Evolutionary conservation across 208 protist genomes (phyloP).

Genomic region (Acanthamoeba sp.): DNA sequence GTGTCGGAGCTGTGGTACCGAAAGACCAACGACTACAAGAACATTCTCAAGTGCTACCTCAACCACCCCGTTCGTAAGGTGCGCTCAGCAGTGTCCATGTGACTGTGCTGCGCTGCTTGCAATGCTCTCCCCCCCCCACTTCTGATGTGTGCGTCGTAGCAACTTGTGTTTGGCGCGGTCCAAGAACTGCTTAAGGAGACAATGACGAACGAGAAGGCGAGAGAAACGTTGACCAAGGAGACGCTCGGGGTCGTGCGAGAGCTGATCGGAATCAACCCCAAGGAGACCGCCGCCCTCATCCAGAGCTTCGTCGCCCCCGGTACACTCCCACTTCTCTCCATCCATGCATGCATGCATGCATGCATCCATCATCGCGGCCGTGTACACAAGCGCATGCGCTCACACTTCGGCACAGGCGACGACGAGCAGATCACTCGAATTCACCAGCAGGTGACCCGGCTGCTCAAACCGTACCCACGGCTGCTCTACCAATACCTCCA

Average conservation of each 20-base stretch:
- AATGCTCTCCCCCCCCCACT: neutral
- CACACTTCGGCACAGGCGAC: too few relatives aligned
- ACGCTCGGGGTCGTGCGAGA: neutral
- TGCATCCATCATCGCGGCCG: too few relatives aligned
- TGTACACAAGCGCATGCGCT: too few relatives aligned
- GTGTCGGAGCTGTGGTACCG: constrained; percentile 69
- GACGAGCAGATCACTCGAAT: constrained; percentile 19
- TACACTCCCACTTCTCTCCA: too few relatives aligned
- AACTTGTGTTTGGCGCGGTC: neutral
- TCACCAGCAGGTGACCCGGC: neutral
- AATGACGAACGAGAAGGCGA: constrained; percentile 5
- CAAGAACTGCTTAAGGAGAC: neutral
- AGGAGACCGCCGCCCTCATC: constrained; percentile 28
- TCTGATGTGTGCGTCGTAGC: neutral
- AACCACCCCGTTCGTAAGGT: constrained; percentile 62
- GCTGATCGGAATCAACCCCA: constrained; percentile 35
- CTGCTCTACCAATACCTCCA: constrained; percentile 60
- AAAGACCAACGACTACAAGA: constrained; percentile 23
- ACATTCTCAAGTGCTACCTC: constrained; percentile 58
- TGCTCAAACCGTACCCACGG: constrained; percentile 34
- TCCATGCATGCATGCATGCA: too few relatives aligned
- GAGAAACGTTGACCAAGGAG: neutral
- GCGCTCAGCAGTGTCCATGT: neutral
- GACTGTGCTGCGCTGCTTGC: neutral
- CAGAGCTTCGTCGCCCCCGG: constrained; percentile 34